Conservation (phyloP, 306 rosid genomes). For the Hippophae tibetana region DNA sequence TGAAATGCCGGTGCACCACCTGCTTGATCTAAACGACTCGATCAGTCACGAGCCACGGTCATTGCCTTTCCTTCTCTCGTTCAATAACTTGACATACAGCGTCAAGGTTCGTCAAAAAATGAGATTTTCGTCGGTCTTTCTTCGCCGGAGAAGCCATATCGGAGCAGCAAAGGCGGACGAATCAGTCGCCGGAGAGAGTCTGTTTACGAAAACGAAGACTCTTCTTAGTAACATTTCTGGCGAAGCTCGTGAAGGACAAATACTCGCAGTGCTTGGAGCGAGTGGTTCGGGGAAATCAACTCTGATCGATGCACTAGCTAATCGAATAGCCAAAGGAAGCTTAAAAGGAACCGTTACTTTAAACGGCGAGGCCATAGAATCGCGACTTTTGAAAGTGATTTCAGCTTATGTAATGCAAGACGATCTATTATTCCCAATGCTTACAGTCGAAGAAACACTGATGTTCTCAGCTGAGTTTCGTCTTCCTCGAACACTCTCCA, state of each 20-base stretch:
- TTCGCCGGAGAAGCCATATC: constrained; percentile 1
- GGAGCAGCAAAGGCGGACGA: constrained; percentile 19
- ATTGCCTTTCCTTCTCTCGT: constrained; percentile 63
- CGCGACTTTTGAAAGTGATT: constrained; percentile 67
- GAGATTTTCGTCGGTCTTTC: constrained; percentile 20
- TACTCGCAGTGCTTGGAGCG: constrained; percentile 85
- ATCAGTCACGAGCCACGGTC: constrained; percentile 35
- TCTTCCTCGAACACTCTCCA: constrained; percentile 57
- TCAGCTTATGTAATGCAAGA: constrained; percentile 98
- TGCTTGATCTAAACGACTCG: constrained; percentile 25
- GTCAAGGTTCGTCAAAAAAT: constrained; percentile 53
- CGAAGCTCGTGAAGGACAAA: constrained; percentile 84
- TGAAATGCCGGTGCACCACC: constrained; percentile 69
- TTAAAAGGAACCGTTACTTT: constrained; percentile 66
- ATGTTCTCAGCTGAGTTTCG: constrained; percentile 89
- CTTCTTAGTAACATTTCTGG: constrained; percentile 76
- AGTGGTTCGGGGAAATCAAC: constrained; percentile 95
- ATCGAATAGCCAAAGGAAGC: constrained; percentile 73
- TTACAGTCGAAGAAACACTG: constrained; percentile 87
- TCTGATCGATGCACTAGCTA: constrained; percentile 78
- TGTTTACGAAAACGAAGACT: constrained; percentile 46
- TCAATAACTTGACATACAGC: constrained; percentile 62
- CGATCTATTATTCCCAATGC: constrained; percentile 90
- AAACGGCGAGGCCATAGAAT: constrained; percentile 70
- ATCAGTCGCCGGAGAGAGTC: constrained; percentile 28